Conservation (phyloP, 2,329 filamentous ascomycete species). For the Diaporthe citriasiana region DNA sequence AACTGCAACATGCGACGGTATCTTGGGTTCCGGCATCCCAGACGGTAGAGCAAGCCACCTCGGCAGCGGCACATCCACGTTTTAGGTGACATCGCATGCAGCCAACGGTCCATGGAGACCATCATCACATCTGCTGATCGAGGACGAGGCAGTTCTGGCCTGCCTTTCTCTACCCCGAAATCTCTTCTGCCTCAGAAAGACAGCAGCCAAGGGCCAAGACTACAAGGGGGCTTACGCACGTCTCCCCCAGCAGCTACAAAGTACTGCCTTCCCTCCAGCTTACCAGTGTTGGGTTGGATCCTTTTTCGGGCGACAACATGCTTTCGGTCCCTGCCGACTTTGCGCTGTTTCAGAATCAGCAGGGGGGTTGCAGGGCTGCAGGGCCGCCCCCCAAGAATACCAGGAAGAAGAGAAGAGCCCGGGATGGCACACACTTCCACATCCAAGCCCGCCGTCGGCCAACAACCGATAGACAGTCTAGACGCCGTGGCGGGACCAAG, state of each 20-base stretch:
- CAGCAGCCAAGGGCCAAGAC: constrained; percentile 18
- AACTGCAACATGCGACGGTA: constrained; percentile 31
- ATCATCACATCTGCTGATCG: constrained; percentile 16
- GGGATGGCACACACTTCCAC: constrained; percentile 17
- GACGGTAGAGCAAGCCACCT: background rate
- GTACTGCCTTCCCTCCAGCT: constrained; percentile 6
- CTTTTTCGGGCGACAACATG: background rate
- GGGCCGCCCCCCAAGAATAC: background rate
- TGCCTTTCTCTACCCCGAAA: background rate
- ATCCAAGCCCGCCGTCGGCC: constrained; percentile 17
- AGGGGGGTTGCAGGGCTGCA: background rate
- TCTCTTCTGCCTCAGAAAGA: constrained; percentile 18
- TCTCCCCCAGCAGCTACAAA: background rate
- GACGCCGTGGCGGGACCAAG: background rate
- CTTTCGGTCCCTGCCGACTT: constrained; percentile 26
- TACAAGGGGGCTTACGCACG: constrained; percentile 4
- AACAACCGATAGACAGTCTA: background rate
- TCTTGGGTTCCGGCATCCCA: background rate
- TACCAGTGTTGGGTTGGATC: background rate
- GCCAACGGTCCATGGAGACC: background rate
- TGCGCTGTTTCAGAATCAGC: constrained; percentile 17
- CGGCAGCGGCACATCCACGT: constrained; percentile 8
- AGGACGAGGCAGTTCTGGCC: background rate
- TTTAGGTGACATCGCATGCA: constrained; percentile 17
- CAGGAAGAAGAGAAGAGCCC: background rate